Evolutionary conservation across 371 early-diverging fungal genomes (phyloP), one percentile per base, ranked within the genome.

Genomic region (Dentiscutata heterogama): DNA sequence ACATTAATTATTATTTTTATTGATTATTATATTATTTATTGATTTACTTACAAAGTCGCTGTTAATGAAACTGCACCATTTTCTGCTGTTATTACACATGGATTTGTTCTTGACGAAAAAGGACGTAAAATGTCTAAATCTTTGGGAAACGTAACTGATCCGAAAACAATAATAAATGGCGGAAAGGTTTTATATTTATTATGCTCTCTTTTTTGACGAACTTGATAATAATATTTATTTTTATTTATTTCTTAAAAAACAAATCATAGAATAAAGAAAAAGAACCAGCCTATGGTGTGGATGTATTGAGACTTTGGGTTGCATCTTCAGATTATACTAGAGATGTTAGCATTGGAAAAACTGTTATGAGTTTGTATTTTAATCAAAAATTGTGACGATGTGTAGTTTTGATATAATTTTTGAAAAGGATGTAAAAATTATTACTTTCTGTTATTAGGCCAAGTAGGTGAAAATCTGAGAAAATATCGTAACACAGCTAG

Each of bases 91-190:
- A 89, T 97, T 78, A 96, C 97, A 0, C 98, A 97, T 83, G 99
- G 99, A 25, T 97, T 99, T 86, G 90, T 96, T 25, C 86, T 98
- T 83, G 99, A 98, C 85, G 94, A 94, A 83, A 87, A 94, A 70
- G 96, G 97, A 1, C 91, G 92, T 81, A 99, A 99, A 84, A 97
- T 98, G 97, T 94, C 95, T 80, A 99, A 99, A 88, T 94, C 97
- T 65, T 77, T 97, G 42, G 98, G 98, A 31, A 99, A 99, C 85
- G 94, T 95, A 50, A 89, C 97, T 7, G 94, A 90, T 39, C 98
- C 99, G 2, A 84, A 86, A 16, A 76, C 86, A 16, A 90, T 96
- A 50, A 94, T 93, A 27, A 71, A 90, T 18, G 96, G 95, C 39
- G 95, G 94, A 22, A 91, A 92, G 84, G 90, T 88, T 79, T 39